These are phyloP conservation scores for Aspergillus quadrilineatus DNA, from an alignment of 2,329 filamentous ascomycete species.

Conservation along the genomic window DNA sequence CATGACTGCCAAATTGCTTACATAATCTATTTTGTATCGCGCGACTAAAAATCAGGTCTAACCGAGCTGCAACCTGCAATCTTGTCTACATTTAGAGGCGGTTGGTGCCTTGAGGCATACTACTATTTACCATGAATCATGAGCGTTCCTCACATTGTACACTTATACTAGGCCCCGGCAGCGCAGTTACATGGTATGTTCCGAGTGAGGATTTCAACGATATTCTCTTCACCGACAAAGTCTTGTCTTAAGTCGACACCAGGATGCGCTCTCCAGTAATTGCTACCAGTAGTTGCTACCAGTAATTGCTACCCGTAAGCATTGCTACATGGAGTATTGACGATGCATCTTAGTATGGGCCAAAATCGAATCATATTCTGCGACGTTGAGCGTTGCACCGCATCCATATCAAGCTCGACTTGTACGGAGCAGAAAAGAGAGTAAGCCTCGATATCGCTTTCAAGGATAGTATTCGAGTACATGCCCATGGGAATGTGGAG, in stretches of 20 bases:
- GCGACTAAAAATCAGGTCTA: no score
- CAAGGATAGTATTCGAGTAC: not conserved
- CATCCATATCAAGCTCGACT: not conserved
- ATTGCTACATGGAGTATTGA: not conserved
- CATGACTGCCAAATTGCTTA: no score
- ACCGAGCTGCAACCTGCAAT: no score
- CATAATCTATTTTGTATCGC: no score
- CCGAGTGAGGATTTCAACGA: no score
- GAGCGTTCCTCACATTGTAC: not conserved
- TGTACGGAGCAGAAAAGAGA: not conserved
- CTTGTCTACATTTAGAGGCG: not conserved
- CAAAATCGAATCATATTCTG: not conserved
- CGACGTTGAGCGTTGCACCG: not conserved
- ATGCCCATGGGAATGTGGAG: not conserved
- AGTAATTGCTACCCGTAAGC: not conserved
- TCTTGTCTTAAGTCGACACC: no score
- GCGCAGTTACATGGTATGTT: no score
- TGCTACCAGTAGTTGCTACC: no score
- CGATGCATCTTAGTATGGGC: not conserved
- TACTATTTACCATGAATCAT: no score
- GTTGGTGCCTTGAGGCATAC: not conserved
- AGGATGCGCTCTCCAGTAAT: no score
- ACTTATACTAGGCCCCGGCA: no score
- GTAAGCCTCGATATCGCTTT: not conserved
- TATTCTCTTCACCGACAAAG: no score